These are phyloP conservation scores for Monilinia polystroma DNA, from an alignment of 2,329 filamentous ascomycete species.

Conservation along the genomic window DNA sequence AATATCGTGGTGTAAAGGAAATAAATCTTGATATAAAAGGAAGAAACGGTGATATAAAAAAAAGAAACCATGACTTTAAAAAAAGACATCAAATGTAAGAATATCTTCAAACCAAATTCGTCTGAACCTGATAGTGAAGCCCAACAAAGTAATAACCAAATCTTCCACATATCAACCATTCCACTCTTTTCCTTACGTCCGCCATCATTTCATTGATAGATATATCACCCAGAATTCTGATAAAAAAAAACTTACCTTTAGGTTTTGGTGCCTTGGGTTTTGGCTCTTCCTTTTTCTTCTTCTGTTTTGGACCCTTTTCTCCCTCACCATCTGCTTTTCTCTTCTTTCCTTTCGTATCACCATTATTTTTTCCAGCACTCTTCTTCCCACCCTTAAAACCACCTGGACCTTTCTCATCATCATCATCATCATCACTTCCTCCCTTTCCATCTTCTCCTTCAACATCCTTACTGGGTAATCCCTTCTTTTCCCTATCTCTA, in stretches of 20 bases:
- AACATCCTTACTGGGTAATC: conserved; percentile 39
- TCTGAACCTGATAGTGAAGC: neutral
- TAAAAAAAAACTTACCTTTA: conserved; percentile 57
- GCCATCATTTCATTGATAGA: neutral
- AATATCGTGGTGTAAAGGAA: neutral
- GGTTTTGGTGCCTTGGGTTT: conserved; percentile 81
- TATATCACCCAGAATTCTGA: neutral
- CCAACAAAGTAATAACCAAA: neutral
- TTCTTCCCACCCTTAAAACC: conserved; percentile 55
- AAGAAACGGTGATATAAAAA: neutral
- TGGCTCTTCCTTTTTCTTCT: conserved; percentile 93
- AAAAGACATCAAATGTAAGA: neutral
- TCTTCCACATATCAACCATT: neutral
- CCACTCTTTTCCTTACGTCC: neutral
- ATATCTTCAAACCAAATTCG: neutral
- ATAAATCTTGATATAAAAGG: neutral
- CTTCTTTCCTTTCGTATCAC: conserved; percentile 66
- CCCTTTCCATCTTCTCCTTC: conserved; percentile 40
- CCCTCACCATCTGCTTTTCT: conserved; percentile 71
- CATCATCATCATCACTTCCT: conserved; percentile 46
- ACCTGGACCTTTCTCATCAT: conserved; percentile 41
- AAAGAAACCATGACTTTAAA: neutral
- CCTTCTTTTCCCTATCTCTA: conserved; percentile 45
- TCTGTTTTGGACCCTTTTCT: conserved; percentile 81
- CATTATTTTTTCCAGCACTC: conserved; percentile 63